Conservation (phyloP, 208 protist genomes). For the Acanthamoeba triangularis region DNA sequence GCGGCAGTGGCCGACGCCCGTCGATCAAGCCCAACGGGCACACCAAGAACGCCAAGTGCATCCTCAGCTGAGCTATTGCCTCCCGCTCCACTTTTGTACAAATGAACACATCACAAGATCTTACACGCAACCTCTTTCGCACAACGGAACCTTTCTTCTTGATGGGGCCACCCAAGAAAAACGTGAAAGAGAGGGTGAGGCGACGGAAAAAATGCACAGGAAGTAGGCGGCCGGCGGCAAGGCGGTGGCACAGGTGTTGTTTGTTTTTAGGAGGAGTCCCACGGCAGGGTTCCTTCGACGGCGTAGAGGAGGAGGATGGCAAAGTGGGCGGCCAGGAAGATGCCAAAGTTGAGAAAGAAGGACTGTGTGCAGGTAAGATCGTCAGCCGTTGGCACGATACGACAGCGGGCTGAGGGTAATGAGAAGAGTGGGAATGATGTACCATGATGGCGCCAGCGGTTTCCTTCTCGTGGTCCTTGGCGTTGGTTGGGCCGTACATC, state of each 20-base stretch:
- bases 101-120: neutral
- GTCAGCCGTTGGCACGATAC: neutral
- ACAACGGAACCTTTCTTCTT: no score
- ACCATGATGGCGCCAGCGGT: conserved; percentile 81
- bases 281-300: conserved; percentile 66
- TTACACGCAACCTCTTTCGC: no score
- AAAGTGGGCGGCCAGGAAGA: conserved; percentile 80
- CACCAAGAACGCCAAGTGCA: neutral
- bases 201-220: no score
- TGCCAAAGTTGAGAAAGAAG: conserved; percentile 85
- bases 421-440: neutral
- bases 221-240: neutral
- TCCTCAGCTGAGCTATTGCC: neutral
- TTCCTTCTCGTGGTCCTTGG: conserved; percentile 84
- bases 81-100: neutral
- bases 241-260: no score
- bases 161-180: no score
- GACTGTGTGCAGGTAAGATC: conserved; percentile 47
- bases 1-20: neutral
- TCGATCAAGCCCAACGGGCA: neutral
- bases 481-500: conserved; percentile 85
- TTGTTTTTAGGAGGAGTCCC: neutral
- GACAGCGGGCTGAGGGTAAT: neutral
- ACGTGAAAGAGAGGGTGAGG: no score
- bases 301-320: conserved; percentile 77